Evolutionary conservation across 805 yeast genomes (phyloP).

Genomic region (Komagataella phaffii): DNA sequence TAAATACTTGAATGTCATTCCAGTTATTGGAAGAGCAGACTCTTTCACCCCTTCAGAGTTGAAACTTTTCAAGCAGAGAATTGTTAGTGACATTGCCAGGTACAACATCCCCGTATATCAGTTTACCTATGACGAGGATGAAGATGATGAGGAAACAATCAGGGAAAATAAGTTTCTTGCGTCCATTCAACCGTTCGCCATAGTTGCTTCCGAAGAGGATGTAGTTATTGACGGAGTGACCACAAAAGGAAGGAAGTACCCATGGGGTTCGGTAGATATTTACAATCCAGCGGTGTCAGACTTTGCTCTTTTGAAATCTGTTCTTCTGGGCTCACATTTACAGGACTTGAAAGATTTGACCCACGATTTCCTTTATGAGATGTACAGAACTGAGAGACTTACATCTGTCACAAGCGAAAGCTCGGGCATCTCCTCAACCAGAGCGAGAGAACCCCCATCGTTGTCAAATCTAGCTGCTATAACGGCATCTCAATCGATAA

Average conservation of each 20-base stretch:
- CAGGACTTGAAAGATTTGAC: slow-evolving; percentile 56
- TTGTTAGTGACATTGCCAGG: slow-evolving; percentile 49
- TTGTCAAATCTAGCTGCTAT: slow-evolving; percentile 49
- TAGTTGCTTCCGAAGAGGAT: slow-evolving; percentile 51
- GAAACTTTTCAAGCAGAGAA: slow-evolving; percentile 40
- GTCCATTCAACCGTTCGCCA: slow-evolving; percentile 62
- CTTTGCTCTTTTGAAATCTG: slow-evolving; percentile 39
- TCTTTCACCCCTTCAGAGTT: slow-evolving; percentile 53
- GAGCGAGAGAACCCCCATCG: slow-evolving; percentile 32
- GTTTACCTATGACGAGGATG: slow-evolving; percentile 60
- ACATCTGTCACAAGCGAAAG: slow-evolving; percentile 35
- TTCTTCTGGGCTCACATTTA: slow-evolving; percentile 43
- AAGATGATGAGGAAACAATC: slow-evolving; percentile 55
- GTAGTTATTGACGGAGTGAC: slow-evolving; percentile 33
- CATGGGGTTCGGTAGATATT: slow-evolving; percentile 61
- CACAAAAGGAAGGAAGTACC: slow-evolving; percentile 52
- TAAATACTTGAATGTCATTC: slow-evolving; percentile 61
- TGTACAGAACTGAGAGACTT: slow-evolving; percentile 51
- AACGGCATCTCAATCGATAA: slow-evolving; percentile 20
- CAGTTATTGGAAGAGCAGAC: slow-evolving; percentile 61
- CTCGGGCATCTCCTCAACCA: slow-evolving; percentile 9
- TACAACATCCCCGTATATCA: slow-evolving; percentile 65
- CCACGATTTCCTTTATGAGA: slow-evolving; percentile 50
- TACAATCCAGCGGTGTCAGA: slow-evolving; percentile 38
- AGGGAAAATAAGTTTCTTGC: slow-evolving; percentile 55